These are phyloP conservation scores for Phaeotremella skinneri DNA, from an alignment of 768 basidiomycete species.

Conservation along the genomic window DNA sequence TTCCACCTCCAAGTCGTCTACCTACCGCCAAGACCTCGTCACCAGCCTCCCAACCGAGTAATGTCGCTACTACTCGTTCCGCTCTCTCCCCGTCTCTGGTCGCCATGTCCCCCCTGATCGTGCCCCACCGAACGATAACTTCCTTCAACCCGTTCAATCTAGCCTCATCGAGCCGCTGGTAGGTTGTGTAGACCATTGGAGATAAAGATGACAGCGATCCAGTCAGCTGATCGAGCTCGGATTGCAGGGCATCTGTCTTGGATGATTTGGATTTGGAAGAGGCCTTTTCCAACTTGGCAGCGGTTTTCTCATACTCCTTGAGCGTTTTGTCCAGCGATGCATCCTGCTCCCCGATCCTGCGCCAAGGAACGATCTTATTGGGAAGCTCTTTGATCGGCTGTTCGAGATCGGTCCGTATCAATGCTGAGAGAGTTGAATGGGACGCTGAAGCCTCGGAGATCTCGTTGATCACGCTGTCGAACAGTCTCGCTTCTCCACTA, in stretches of 20 bases:
- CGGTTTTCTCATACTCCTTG: conserved; percentile 49
- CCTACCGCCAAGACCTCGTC: conserved; percentile 47
- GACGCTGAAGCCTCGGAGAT: conserved; percentile 43
- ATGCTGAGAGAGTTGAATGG: conserved; percentile 36
- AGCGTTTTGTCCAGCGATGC: conserved; percentile 47
- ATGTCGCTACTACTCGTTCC: conserved; percentile 38
- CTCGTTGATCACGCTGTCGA: conserved; percentile 46
- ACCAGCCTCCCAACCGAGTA: conserved; percentile 47
- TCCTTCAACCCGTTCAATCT: conserved; percentile 48
- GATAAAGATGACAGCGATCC: conserved; percentile 37
- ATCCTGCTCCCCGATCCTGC: conserved; percentile 38
- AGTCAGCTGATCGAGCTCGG: conserved; percentile 38
- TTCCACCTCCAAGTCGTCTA: conserved; percentile 24
- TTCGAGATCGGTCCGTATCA: conserved; percentile 47
- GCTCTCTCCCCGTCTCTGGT: conserved; percentile 42
- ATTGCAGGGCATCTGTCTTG: conserved; percentile 39
- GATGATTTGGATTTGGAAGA: conserved; percentile 36
- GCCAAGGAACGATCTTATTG: conserved; percentile 36
- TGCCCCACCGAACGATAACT: conserved; percentile 49
- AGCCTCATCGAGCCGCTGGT: conserved; percentile 45
- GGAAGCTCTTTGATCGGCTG: conserved; percentile 45
- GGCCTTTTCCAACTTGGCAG: conserved; percentile 48
- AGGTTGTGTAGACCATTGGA: conserved; percentile 47
- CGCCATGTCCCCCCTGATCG: conserved; percentile 44
- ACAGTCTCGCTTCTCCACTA: conserved; percentile 37